Evolutionary conservation across 768 basidiomycete species (phyloP).

Genomic region (Leccinum barrowsii): DNA sequence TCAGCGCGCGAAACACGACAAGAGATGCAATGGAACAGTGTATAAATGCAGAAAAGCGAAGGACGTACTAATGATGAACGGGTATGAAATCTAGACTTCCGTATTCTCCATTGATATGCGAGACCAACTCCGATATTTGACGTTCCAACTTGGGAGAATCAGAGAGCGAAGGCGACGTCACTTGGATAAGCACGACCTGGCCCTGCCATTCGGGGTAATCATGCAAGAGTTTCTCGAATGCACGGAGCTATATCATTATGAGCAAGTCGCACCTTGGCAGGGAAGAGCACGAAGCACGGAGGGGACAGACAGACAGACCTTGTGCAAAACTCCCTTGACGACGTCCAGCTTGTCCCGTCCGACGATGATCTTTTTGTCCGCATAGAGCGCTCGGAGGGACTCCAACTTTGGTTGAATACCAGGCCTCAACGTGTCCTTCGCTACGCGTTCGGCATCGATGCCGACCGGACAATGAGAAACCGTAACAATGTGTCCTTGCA

Average conservation of each 20-base stretch:
- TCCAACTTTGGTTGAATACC: slow-evolving; percentile 90
- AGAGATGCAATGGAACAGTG: not conserved
- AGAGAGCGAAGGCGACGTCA: slow-evolving; percentile 88
- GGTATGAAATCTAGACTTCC: slow-evolving; percentile 94
- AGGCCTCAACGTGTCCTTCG: slow-evolving; percentile 74
- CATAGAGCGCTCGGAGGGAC: slow-evolving; percentile 78
- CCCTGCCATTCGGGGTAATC: slow-evolving; percentile 96
- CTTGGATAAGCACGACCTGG: slow-evolving; percentile 76
- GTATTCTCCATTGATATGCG: slow-evolving; percentile 94
- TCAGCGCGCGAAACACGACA: not conserved
- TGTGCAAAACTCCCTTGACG: slow-evolving; percentile 97
- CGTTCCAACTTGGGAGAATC: slow-evolving; percentile 94
- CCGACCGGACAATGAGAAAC: slow-evolving; percentile 94
- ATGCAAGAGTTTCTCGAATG: slow-evolving; percentile 90
- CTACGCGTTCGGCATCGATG: slow-evolving; percentile 88
- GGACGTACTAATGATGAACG: slow-evolving; percentile 91
- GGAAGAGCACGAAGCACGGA: not conserved
- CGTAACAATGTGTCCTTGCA: slow-evolving; percentile 77
- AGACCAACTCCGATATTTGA: slow-evolving; percentile 89
- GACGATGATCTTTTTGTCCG: slow-evolving; percentile 97
- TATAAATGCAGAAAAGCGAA: not conserved
- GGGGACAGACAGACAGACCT: slow-evolving; percentile 58
- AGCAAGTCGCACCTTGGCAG: not conserved
- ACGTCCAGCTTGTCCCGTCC: slow-evolving; percentile 97
- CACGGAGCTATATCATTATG: slow-evolving; percentile 59